Evolutionary conservation across 352 stramenopile genomes (phyloP), one percentile per base, ranked within the genome.

Genomic region (Pythium rhizo-oryzae): DNA sequence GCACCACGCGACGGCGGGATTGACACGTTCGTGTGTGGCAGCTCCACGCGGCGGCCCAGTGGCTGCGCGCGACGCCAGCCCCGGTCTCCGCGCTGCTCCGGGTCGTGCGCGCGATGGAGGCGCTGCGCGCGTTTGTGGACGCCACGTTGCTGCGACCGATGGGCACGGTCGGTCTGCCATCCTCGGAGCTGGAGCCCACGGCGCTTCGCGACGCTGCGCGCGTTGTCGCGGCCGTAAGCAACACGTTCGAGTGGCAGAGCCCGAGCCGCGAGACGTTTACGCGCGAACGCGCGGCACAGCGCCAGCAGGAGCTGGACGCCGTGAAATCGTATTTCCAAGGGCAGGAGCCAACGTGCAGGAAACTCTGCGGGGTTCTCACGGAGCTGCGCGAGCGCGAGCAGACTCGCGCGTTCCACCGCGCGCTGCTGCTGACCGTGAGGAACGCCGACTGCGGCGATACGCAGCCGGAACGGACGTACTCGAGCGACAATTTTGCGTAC

Each of bases 401-500:
- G 19, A 56, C 44, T 46, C 57, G 21, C 1, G 44, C 16, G 25
- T 64, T 64, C 30, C 57, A 64, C 21, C 24, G 57, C 28, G 44
- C 19, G 8, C 19, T 64, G 28, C 57, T 64, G 19, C 2, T 47
- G 57, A 44, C 25, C 11, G 44, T 56, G 57, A 63, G 9, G 57
- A 28, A 56, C 5, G 25, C 23, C 18, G 24, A 44, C 23, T 25
- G 35, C 16, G 43, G 25, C 37, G 23, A 56, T 8, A 50, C 12
- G 24, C 13, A 49, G 3, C 18, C 28, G 2, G 9, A 41, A 18
- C 18, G 28, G 24, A 12, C 7, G 12, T 90, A 90, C 57, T 76
- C 76, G 24, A 24, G 52, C 4, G 72, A 78, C 24, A 87, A 87
- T 50, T 90, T 84, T 62, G 80, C 82, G 7, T 90, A 82, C 55